Evolutionary conservation across 805 yeast genomes (phyloP).

Genomic region (Candida namnaoensis): DNA sequence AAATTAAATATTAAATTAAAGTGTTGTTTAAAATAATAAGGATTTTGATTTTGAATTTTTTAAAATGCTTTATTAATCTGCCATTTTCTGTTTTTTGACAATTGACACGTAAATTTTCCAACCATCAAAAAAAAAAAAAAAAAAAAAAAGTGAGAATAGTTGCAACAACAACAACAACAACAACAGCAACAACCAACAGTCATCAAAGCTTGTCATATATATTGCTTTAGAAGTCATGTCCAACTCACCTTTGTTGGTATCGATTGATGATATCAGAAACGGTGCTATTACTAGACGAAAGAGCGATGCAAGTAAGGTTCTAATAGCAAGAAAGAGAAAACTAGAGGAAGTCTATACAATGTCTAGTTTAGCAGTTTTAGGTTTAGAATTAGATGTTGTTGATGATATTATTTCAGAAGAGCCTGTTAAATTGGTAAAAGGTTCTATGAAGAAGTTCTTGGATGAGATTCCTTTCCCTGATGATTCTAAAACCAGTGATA

Average conservation of each 20-base stretch:
- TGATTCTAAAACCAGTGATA: no score
- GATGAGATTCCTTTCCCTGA: neutral
- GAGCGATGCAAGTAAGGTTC: neutral
- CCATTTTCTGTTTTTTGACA: no score
- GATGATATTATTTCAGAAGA: slow-evolving; percentile 27
- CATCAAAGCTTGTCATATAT: no score
- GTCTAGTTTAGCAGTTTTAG: slow-evolving; percentile 38
- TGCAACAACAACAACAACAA: neutral
- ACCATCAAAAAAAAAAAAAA: no score
- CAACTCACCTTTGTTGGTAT: no score
- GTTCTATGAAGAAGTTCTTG: slow-evolving; percentile 22
- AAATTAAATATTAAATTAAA: no score
- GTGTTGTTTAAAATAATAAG: no score
- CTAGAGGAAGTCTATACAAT: slow-evolving; percentile 56
- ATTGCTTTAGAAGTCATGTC: neutral
- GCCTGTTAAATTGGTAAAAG: slow-evolving; percentile 27
- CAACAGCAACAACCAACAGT: neutral
- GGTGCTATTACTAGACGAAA: neutral
- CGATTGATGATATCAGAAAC: neutral
- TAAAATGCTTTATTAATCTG: no score
- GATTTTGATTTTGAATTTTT: no score
- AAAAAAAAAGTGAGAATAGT: no score
- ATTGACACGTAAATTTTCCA: no score
- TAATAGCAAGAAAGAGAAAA: slow-evolving; percentile 35
- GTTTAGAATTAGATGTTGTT: slow-evolving; percentile 17